phyloP scores from a whole-genome alignment of 1,284 basidiomycete species.

The Boletus chippewaensis region DNA sequence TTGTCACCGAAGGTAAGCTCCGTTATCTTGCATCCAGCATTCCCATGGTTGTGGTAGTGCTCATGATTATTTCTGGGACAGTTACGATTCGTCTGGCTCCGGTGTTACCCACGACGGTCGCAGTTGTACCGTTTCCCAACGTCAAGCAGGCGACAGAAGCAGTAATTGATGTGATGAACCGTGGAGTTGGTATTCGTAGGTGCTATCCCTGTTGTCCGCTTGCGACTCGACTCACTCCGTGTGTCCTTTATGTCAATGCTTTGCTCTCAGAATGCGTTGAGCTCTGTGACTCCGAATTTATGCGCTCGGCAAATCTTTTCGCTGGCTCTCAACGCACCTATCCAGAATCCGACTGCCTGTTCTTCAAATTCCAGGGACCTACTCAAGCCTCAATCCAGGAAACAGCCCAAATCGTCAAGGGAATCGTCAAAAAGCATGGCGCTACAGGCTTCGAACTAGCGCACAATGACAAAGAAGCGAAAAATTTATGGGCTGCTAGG shows the following conservation, averaged over 20 bases:
- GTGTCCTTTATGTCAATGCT: background rate
- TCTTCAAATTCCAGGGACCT: slow-evolving; percentile 84
- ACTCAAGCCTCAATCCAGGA: slow-evolving; percentile 55
- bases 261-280: slow-evolving; percentile 64
- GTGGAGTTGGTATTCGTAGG: slow-evolving; percentile 66
- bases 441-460: slow-evolving; percentile 69
- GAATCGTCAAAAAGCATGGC: slow-evolving; percentile 58
- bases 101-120: slow-evolving; percentile 69
- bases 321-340: slow-evolving; percentile 55
- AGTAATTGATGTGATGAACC: slow-evolving; percentile 68
- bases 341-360: slow-evolving; percentile 68
- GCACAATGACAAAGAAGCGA: slow-evolving; percentile 59
- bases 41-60: background rate
- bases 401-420: slow-evolving; percentile 52
- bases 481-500: slow-evolving; percentile 76
- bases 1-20: slow-evolving; percentile 76
- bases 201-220: slow-evolving; percentile 2
- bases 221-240: background rate
- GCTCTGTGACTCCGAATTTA: slow-evolving; percentile 66
- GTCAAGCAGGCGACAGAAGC: slow-evolving; percentile 66
- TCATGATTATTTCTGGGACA: slow-evolving; percentile 19
- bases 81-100: slow-evolving; percentile 81
- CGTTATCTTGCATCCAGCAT: background rate
- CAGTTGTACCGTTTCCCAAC: slow-evolving; percentile 62
- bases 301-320: slow-evolving; percentile 62